Evolutionary conservation across 2,329 filamentous ascomycete species (phyloP).

Genomic region (Escovopsis sp.): DNA sequence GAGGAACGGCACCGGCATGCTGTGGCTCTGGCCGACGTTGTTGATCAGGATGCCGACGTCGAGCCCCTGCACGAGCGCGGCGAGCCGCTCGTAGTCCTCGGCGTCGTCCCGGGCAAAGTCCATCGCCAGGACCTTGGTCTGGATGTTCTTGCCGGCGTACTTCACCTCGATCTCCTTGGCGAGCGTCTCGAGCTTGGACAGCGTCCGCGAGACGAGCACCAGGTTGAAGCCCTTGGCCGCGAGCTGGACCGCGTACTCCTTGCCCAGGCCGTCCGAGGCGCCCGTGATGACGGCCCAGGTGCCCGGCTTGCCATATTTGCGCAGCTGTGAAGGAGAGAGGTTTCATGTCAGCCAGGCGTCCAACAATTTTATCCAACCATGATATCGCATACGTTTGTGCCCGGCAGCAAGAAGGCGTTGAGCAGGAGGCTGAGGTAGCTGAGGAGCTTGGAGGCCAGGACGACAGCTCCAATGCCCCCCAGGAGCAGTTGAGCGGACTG

Average conservation of each 20-base stretch:
- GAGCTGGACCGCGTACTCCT: constrained; percentile 86
- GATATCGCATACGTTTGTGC: constrained; percentile 36
- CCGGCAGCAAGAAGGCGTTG: constrained; percentile 53
- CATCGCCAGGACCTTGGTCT: constrained; percentile 75
- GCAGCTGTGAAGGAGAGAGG: constrained; percentile 35
- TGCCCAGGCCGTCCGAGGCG: constrained; percentile 90
- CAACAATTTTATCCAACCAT: not conserved
- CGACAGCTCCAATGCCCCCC: constrained; percentile 43
- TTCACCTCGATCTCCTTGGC: constrained; percentile 60
- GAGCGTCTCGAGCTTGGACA: constrained; percentile 71
- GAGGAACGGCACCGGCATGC: constrained; percentile 78
- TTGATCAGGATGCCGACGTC: constrained; percentile 86
- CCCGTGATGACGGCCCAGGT: constrained; percentile 92
- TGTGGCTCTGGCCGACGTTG: constrained; percentile 92
- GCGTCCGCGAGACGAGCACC: constrained; percentile 87
- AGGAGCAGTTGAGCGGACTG: constrained; percentile 31
- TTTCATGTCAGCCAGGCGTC: too few species aligned
- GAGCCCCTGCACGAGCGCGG: constrained; percentile 51
- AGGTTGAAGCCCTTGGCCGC: constrained; percentile 89
- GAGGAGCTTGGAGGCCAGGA: constrained; percentile 39
- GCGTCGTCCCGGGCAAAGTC: constrained; percentile 75
- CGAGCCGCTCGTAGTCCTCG: constrained; percentile 62
- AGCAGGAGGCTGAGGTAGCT: constrained; percentile 47
- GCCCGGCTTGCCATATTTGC: constrained; percentile 78
- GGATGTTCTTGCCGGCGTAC: constrained; percentile 43